phyloP scores from a whole-genome alignment of 495 filamentous ascomycete genomes.

The Paragyromitra xinjiangensis region DNA sequence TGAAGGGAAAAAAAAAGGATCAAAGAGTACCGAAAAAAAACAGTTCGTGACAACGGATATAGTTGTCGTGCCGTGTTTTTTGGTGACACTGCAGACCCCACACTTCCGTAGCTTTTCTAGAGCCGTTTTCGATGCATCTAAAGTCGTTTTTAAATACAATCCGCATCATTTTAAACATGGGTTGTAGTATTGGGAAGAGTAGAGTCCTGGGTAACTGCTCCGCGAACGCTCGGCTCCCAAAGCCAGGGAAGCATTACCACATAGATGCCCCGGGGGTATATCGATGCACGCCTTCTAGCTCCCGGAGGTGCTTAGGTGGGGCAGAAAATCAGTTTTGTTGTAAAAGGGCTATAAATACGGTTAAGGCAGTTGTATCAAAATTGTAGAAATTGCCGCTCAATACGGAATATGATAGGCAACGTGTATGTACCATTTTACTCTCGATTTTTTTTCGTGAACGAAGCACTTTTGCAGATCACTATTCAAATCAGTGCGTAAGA shows the following conservation, averaged over 20 bases:
- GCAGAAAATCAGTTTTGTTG: not conserved
- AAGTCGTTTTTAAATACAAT: conserved; percentile 22
- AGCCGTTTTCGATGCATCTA: conserved; percentile 46
- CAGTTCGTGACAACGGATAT: conserved; percentile 35
- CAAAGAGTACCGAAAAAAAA: conserved; percentile 18
- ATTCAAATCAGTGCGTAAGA: conserved; percentile 21
- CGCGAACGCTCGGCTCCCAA: conserved; percentile 29
- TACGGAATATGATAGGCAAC: conserved; percentile 31
- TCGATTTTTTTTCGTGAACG: conserved; percentile 22
- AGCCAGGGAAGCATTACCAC: conserved; percentile 10
- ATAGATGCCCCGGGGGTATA: conserved; percentile 22
- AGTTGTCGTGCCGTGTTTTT: conserved; percentile 41
- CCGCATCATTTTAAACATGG: conserved; percentile 38
- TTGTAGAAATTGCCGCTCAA: conserved; percentile 36
- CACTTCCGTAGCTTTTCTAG: conserved; percentile 45
- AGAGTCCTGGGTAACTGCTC: conserved; percentile 7
- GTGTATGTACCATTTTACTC: conserved; percentile 38
- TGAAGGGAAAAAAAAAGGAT: not conserved
- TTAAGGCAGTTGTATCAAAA: conserved; percentile 9
- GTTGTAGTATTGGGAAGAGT: conserved; percentile 25
- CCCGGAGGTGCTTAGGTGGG: not conserved
- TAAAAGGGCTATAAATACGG: conserved; percentile 28
- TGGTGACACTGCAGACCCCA: conserved; percentile 44
- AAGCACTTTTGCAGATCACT: conserved; percentile 42
- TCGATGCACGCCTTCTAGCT: conserved; percentile 14